Conservation (phyloP, 2,329 filamentous ascomycete species). For the Scleromitrula shiraiana region DNA sequence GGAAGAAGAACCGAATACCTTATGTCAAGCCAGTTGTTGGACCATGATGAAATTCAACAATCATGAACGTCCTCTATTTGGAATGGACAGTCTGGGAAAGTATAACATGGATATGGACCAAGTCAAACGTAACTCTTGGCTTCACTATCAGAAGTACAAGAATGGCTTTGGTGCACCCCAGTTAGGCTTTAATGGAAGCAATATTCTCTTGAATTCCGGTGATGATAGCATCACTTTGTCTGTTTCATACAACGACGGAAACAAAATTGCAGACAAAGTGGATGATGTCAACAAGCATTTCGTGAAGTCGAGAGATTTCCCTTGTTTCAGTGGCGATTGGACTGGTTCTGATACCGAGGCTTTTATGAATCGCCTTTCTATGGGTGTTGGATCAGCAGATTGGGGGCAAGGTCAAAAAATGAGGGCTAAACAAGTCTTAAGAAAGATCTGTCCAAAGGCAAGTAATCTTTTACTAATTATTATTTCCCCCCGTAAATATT, state of each 20-base stretch:
- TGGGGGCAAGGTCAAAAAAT: background rate
- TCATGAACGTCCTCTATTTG: background rate
- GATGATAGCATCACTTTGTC: background rate
- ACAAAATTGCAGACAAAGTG: background rate
- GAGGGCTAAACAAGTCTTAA: background rate
- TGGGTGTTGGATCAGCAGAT: background rate
- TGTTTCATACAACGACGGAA: background rate
- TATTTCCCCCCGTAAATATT: background rate
- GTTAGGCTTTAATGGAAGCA: background rate
- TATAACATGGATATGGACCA: background rate
- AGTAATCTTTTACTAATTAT: background rate
- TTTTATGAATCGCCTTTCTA: background rate
- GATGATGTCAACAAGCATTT: no score
- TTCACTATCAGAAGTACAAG: background rate
- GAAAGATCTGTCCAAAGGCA: background rate
- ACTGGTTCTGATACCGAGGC: background rate
- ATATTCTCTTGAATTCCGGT: background rate
- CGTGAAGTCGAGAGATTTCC: background rate
- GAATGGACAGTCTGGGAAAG: background rate
- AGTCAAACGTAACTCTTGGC: background rate
- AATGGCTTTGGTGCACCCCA: background rate
- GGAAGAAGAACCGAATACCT: background rate
- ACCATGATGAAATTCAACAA: slow-evolving; percentile 3
- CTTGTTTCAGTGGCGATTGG: background rate
- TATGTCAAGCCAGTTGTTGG: slow-evolving; percentile 5